Evolutionary conservation across 2,329 filamentous ascomycete genomes (phyloP), one percentile per base, ranked within the genome.

Genomic region (Penicillium glabrum): DNA sequence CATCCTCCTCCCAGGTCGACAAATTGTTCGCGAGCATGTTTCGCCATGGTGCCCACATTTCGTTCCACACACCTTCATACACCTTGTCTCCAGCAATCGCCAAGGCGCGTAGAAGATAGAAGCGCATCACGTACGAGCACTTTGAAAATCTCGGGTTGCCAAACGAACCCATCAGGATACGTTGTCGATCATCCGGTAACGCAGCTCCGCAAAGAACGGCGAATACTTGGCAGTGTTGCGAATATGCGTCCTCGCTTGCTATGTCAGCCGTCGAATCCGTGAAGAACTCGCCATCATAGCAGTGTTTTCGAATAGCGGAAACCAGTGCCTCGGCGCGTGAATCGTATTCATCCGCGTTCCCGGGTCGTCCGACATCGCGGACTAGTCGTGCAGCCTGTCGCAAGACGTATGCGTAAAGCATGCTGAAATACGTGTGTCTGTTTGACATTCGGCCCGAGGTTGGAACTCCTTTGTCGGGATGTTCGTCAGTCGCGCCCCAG

Each of bases 1-100:
- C 70, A 49, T 79, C 76, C 52, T 79, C 76, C 44, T 73, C 72
- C 75, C 76, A 78, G 3, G 76, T 79, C 0, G 75, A 68, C 10
- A 79, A 52, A 50, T 76, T 74, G 53, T 73, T 68, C 1, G 63
- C 63, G 3, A 79, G 58, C 72, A 76, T 75, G 11, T 54, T 46
- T n/a, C 73, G 63, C 70, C 74, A 79, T 0, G 76, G 75, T n/a
- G 64, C 56, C 67, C 69, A 74, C 37, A 72, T 62, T 0, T 26
- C 19, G 1, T 61, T 26, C 70, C 73, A 78, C 31, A 69, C 66
- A 0, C 47, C 41, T 13, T 78, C 69, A 26, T 77, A 78, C 1
- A 69, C 45, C 1, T 62, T 62, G 9, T 69, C 70, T 0, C 70
- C 71, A 1, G 70, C 74, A 0, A 69, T 33, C 0, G 72, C 61